A percentile compares a stretch with the other conserved stretches of the same genome.
Conservation (phyloP, 208 protist genomes). For the Wallacemonas sp. region DNA sequence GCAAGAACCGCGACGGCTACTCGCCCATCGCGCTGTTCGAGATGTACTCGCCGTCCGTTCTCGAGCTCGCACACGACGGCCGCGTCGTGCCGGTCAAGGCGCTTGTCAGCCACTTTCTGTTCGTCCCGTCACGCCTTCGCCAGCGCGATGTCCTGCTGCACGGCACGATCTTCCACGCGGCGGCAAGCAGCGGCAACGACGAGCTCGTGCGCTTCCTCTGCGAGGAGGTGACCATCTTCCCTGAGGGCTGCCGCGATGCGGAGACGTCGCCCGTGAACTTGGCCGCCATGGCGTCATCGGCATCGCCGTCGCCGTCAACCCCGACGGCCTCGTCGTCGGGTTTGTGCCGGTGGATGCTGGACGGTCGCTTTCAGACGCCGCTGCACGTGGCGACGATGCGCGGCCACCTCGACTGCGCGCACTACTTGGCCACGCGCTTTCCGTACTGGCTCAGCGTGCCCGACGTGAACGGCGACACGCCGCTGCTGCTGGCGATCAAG, state of each 20-base stretch:
- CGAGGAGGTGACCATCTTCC: conserved; percentile 44
- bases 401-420: conserved; percentile 43
- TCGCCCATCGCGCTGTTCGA: conserved; percentile 64
- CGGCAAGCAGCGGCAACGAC: conserved; percentile 36
- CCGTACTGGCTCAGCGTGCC: conserved; percentile 31
- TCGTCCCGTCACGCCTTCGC: conserved; percentile 29
- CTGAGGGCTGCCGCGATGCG: not conserved
- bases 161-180: conserved; percentile 50
- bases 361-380: conserved; percentile 62
- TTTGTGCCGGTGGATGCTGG: conserved; percentile 22
- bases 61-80: conserved; percentile 63
- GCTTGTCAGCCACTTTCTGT: conserved; percentile 74
- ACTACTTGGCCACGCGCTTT: conserved; percentile 42
- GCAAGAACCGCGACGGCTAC: conserved; percentile 48
- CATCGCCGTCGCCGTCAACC: not conserved
- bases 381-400: conserved; percentile 65
- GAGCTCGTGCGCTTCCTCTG: conserved; percentile 61
- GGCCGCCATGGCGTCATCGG: conserved; percentile 13
- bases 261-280: conserved; percentile 16
- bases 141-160: conserved; percentile 32
- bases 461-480: conserved; percentile 71
- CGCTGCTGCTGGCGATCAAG: conserved; percentile 65
- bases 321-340: not conserved
- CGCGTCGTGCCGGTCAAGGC: conserved; percentile 45
- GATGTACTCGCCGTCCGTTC: conserved; percentile 50